Conservation (phyloP, 1,139 yeast genomes). For the Maudiozyma humilis region DNA sequence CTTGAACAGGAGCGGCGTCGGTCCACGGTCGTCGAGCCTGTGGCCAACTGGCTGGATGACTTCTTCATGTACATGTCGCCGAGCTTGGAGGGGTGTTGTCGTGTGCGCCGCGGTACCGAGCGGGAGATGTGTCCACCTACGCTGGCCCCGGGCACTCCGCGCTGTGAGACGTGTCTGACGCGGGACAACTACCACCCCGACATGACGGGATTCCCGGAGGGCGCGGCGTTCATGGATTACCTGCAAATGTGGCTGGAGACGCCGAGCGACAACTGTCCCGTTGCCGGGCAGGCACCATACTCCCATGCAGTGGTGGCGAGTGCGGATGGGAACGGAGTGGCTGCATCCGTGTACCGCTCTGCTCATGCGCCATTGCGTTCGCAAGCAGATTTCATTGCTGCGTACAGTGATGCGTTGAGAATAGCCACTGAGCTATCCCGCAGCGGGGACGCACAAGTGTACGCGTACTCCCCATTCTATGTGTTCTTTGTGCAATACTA, state of each 20-base stretch:
- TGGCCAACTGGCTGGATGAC: slow-evolving; percentile 90
- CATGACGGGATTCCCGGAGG: slow-evolving; percentile 82
- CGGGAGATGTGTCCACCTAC: slow-evolving; percentile 55
- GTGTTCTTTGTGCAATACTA: slow-evolving; percentile 85
- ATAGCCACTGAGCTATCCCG: slow-evolving; percentile 47
- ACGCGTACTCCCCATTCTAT: slow-evolving; percentile 89
- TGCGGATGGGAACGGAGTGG: slow-evolving; percentile 33
- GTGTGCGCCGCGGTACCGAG: slow-evolving; percentile 44
- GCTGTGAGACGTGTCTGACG: slow-evolving; percentile 63
- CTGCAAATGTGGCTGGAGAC: slow-evolving; percentile 75
- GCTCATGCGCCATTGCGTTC: slow-evolving; percentile 77
- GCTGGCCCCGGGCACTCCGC: slow-evolving; percentile 49
- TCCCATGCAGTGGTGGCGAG: slow-evolving; percentile 45
- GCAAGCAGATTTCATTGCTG: slow-evolving; percentile 75
- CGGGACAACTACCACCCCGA: slow-evolving; percentile 56
- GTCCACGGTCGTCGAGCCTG: slow-evolving; percentile 66
- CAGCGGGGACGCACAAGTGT: slow-evolving; percentile 36
- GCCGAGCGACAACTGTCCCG: slow-evolving; percentile 86
- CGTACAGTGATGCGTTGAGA: slow-evolving; percentile 67
- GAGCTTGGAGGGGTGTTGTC: slow-evolving; percentile 74
- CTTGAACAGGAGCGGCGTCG: slow-evolving; percentile 79
- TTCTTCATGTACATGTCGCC: slow-evolving; percentile 84
- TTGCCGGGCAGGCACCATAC: slow-evolving; percentile 94
- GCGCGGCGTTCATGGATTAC: slow-evolving; percentile 60
- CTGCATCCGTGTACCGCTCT: slow-evolving; percentile 64